Conservation (phyloP, 2,329 filamentous ascomycete species). For the Cladosporium colombiae region DNA sequence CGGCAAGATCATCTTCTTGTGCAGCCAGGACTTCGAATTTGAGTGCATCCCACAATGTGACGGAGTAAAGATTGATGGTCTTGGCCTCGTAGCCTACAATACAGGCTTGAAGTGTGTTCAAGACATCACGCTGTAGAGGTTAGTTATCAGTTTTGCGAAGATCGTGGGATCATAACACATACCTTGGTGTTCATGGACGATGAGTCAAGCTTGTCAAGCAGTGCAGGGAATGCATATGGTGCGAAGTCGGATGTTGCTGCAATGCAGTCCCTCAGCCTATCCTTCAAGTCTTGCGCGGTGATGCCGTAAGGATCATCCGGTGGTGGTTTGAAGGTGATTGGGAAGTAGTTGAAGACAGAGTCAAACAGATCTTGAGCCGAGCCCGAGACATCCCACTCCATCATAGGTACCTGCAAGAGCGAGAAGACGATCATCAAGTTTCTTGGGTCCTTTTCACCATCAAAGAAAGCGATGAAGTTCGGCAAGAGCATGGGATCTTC, state of each 20-base stretch:
- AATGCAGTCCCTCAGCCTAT: constrained; percentile 64
- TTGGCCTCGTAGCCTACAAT: constrained; percentile 59
- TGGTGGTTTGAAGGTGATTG: constrained; percentile 69
- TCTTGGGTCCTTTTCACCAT: constrained; percentile 68
- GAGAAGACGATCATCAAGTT: constrained; percentile 73
- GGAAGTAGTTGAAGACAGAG: constrained; percentile 71
- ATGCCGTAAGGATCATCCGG: constrained; percentile 70
- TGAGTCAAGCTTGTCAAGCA: constrained; percentile 69
- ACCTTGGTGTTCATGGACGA: constrained; percentile 68
- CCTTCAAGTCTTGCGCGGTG: constrained; percentile 67
- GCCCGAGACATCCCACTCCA: constrained; percentile 65
- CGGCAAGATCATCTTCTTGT: constrained; percentile 65
- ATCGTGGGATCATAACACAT: constrained; percentile 19
- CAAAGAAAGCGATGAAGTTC: constrained; percentile 64
- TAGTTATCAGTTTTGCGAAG: neutral
- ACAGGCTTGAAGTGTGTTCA: constrained; percentile 63
- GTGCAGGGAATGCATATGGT: constrained; percentile 65
- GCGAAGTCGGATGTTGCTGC: constrained; percentile 63
- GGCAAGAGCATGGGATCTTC: constrained; percentile 56
- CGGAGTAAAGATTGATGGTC: constrained; percentile 63
- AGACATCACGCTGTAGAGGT: constrained; percentile 57
- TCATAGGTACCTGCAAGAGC: constrained; percentile 65
- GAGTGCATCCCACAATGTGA: constrained; percentile 67
- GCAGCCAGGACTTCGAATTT: constrained; percentile 70
- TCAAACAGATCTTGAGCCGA: constrained; percentile 66